Conservation (phyloP, 192 early-diverging fungal genomes). For the Entomortierella lignicola region DNA sequence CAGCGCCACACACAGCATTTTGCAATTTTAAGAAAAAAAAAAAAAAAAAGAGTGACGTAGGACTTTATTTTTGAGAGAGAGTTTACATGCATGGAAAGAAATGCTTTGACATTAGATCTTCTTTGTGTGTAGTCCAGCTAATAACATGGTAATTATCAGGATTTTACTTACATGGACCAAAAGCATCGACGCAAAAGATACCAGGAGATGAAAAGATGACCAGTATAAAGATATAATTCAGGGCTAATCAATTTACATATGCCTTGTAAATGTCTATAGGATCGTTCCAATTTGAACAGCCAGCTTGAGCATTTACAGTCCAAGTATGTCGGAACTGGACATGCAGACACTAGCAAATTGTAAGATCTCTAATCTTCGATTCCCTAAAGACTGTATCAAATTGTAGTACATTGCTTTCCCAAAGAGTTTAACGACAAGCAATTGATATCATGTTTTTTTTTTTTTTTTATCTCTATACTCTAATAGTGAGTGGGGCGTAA, state of each 20-base stretch:
- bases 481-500: conserved; percentile 87
- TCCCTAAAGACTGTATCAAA: no score
- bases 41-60: no score
- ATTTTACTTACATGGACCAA: no score
- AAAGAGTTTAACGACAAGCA: background rate
- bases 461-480: background rate
- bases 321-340: conserved; percentile 90
- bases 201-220: background rate
- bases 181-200: no score
- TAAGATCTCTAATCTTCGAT: conserved; percentile 55
- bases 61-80: no score
- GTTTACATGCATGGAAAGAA: no score
- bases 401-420: no score
- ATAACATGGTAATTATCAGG: no score
- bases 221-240: background rate
- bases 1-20: background rate
- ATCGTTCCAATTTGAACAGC: conserved; percentile 79
- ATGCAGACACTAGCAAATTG: conserved; percentile 92
- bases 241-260: background rate
- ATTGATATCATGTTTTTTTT: background rate
- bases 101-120: no score
- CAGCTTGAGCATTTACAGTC: conserved; percentile 88
- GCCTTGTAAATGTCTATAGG: conserved; percentile 34
- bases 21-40: no score
- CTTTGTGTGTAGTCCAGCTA: no score